phyloP scores from a whole-genome alignment of 2,329 filamentous ascomycete genomes.

The Talaromyces sp. region DNA sequence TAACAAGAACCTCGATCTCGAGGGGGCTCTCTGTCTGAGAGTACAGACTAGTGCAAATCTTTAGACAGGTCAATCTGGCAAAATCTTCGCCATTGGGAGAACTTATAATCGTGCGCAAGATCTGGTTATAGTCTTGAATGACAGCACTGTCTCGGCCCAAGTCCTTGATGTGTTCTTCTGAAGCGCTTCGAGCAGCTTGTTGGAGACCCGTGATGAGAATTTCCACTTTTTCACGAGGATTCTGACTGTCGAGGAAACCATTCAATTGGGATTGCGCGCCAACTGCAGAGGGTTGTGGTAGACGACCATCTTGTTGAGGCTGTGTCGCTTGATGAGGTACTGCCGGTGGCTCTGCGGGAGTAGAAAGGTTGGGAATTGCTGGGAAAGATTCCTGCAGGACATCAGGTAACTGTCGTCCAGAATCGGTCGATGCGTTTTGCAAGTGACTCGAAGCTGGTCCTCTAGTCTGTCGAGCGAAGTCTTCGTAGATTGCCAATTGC shows the following conservation, averaged over 20 bases:
- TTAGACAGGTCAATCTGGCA: slow-evolving; percentile 56
- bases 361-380: slow-evolving; percentile 60
- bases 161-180: slow-evolving; percentile 59
- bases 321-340: slow-evolving; percentile 59
- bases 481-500: slow-evolving; percentile 94
- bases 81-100: slow-evolving; percentile 58
- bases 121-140: slow-evolving; percentile 59
- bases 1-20: slow-evolving; percentile 63
- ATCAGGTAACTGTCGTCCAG: slow-evolving; percentile 60
- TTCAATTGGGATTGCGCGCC: slow-evolving; percentile 54
- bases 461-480: slow-evolving; percentile 85
- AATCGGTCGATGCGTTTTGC: slow-evolving; percentile 58
- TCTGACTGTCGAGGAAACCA: slow-evolving; percentile 59
- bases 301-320: slow-evolving; percentile 46
- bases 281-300: slow-evolving; percentile 40
- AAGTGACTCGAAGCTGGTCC: slow-evolving; percentile 55
- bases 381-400: slow-evolving; percentile 62
- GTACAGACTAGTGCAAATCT: slow-evolving; percentile 58
- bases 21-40: slow-evolving; percentile 54
- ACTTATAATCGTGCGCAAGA: slow-evolving; percentile 54
- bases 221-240: slow-evolving; percentile 54
- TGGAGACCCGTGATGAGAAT: slow-evolving; percentile 58
- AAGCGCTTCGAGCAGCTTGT: slow-evolving; percentile 55
- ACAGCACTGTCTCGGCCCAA: slow-evolving; percentile 55
- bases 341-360: slow-evolving; percentile 61